Base-by-base conservation (phyloP, 805 yeast species). In the Myxozyma neotropica region DNA sequence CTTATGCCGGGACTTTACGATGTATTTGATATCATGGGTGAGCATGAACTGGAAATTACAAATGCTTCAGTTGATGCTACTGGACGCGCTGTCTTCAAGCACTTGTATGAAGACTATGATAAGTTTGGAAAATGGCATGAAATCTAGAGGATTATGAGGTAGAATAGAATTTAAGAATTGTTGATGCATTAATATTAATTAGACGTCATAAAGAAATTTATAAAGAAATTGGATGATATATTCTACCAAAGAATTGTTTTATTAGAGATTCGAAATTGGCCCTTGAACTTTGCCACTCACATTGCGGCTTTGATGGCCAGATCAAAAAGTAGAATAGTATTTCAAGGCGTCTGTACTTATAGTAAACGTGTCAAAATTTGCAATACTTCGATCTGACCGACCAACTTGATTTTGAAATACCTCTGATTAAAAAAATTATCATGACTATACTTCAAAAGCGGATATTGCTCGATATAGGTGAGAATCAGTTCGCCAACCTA, bases 51-150 rank as follows among this genome's bases (percentile, higher is more conserved):
- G 55, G 80, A 78, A 53, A 71, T 83, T 35, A 80, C 87, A 21
- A 88, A 82, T 68, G 78, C 84, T 2, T 79, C 85, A 5, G 73
- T 91, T 67, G 96, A 93, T 66, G 70, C 75, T 23, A 81, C 88
- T 40, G 87, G 94, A 3, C 81, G 89, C 66, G 78, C 84, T 1
- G 83, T 85, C 67, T 87, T 85, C 77, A 84, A 80, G 68, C 76
- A 82, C 0, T 69, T 92, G 42, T 89, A 88, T 67, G 82, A 82
- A 6, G 89, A 87, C 63, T 93, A 89, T 75, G 83, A 82, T 70
- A 84, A 80, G 69, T 80, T 78, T 61, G 97, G 96, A 50, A 88
- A 87, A 72, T 92, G 97, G 97, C 82, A 75, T 58, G 89, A 83
- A 47, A 43, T 46, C n/a, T 57, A 23, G 54, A 23, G 29, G 23